Evolutionary conservation across 495 filamentous ascomycete genomes (phyloP).

Genomic region (Hypoxylon cercidicola): DNA sequence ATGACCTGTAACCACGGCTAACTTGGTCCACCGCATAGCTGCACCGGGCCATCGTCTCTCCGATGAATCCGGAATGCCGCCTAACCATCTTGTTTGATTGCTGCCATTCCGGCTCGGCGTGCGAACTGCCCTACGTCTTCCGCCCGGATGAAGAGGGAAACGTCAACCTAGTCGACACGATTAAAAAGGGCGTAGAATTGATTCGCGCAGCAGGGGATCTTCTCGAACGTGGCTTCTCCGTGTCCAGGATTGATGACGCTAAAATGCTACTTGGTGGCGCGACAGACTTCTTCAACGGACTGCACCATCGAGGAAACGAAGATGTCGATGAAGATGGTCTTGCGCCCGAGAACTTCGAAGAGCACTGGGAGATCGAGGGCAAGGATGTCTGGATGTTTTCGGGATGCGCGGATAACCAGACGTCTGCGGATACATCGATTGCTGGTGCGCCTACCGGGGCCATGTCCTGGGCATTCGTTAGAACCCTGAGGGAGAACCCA

Average conservation of each 20-base stretch:
- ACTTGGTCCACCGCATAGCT: slow-evolving; percentile 44
- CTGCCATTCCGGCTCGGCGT: slow-evolving; percentile 70
- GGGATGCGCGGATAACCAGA: slow-evolving; percentile 70
- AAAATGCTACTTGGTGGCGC: slow-evolving; percentile 64
- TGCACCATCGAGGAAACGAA: slow-evolving; percentile 54
- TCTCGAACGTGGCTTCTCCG: slow-evolving; percentile 64
- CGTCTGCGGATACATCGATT: slow-evolving; percentile 67
- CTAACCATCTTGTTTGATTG: slow-evolving; percentile 70
- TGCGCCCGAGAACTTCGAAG: slow-evolving; percentile 60
- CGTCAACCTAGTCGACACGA: slow-evolving; percentile 64
- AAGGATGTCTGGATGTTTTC: slow-evolving; percentile 70
- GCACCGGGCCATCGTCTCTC: slow-evolving; percentile 63
- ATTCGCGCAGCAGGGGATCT: slow-evolving; percentile 57
- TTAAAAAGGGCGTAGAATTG: slow-evolving; percentile 62
- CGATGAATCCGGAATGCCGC: slow-evolving; percentile 60
- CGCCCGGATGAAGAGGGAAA: slow-evolving; percentile 64
- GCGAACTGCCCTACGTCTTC: slow-evolving; percentile 69
- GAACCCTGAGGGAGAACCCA: slow-evolving; percentile 59
- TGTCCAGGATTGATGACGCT: slow-evolving; percentile 61
- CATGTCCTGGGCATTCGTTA: slow-evolving; percentile 69
- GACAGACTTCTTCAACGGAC: slow-evolving; percentile 62
- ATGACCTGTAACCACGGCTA: neutral
- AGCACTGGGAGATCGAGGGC: slow-evolving; percentile 63
- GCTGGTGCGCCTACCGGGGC: slow-evolving; percentile 62
- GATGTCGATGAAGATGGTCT: slow-evolving; percentile 61